Evolutionary conservation across 2,329 filamentous ascomycete genomes (phyloP).

Genomic region (Ceratocystis harringtonii): DNA sequence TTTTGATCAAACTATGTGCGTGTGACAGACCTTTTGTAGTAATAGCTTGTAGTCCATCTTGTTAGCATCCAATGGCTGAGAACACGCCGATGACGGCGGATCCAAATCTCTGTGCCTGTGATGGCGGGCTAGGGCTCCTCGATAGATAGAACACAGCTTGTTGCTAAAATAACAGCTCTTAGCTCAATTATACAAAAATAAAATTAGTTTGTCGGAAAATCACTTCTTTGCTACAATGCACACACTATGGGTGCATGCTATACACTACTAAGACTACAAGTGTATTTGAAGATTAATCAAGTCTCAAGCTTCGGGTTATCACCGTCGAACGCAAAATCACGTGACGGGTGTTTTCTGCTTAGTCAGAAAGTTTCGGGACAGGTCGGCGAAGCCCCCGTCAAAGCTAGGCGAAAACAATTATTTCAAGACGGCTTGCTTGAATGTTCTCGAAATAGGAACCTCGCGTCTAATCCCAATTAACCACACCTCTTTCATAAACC

Average conservation of each 20-base stretch:
- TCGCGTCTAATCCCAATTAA: constrained; percentile 34
- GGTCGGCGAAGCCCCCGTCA: constrained; percentile 14
- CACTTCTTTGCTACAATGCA: no score
- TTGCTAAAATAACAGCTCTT: no score
- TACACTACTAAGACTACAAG: no score
- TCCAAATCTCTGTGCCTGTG: not conserved
- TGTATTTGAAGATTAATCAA: not conserved
- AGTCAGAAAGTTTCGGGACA: constrained; percentile 16
- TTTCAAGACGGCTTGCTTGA: constrained; percentile 4
- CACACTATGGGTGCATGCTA: not conserved
- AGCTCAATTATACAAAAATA: not conserved
- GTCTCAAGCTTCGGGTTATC: not conserved
- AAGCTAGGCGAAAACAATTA: constrained; percentile 16
- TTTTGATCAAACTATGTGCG: no score
- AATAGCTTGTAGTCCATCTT: not conserved
- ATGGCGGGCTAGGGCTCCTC: not conserved
- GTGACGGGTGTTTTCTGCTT: constrained; percentile 6
- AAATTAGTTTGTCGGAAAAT: no score
- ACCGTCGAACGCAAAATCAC: not conserved
- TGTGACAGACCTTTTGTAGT: not conserved
- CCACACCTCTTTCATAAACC: constrained; percentile 30
- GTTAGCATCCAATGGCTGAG: not conserved
- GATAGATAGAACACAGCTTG: not conserved
- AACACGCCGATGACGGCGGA: not conserved
- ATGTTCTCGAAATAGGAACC: constrained; percentile 11